A percentile compares a stretch with the other conserved stretches of the same genome.
These are phyloP conservation scores for Cutaneotrichosporon cutaneum DNA, from an alignment of 1,284 basidiomycete species.

Conservation along the genomic window DNA sequence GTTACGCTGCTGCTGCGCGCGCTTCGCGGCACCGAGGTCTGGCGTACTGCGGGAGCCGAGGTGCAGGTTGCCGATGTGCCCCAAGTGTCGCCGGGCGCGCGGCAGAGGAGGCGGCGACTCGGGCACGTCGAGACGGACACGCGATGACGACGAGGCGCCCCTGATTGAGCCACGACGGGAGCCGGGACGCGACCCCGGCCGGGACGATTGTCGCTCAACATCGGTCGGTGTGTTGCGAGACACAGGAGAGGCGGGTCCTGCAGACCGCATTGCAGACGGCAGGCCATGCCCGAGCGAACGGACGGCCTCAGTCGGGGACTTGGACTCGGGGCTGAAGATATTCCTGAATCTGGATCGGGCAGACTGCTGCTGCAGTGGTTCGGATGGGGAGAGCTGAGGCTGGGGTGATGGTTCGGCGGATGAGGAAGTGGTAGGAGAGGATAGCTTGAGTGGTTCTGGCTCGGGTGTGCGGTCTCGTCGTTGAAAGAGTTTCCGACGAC, in stretches of 20 bases:
- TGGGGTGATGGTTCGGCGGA: not conserved
- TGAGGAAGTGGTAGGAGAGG: not conserved
- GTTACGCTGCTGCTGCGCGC: slow-evolving; percentile 6
- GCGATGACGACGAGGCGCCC: not conserved
- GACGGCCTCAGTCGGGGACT: not conserved
- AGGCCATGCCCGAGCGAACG: slow-evolving; percentile 13
- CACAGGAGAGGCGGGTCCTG: not conserved
- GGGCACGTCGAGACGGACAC: slow-evolving; percentile 6
- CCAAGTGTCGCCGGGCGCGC: not conserved
- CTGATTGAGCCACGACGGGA: not conserved
- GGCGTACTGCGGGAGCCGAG: slow-evolving; percentile 8
- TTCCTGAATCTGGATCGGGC: slow-evolving; percentile 2
- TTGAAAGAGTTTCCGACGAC: slow-evolving; percentile 5
- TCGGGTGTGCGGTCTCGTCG: not conserved
- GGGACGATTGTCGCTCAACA: not conserved
- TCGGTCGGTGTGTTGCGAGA: not conserved
- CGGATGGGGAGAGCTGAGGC: not conserved
- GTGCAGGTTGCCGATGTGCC: slow-evolving; percentile 3
- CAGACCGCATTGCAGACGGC: slow-evolving; percentile 3
- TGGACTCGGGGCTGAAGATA: not conserved
- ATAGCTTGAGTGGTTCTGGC: not conserved
- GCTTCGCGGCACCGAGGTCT: slow-evolving; percentile 4
- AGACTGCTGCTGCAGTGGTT: not conserved
- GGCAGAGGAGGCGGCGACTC: slow-evolving; percentile 2
- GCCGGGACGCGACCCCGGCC: not conserved